Evolutionary conservation across 129 eudicot genomes (phyloP).

Genomic region (Pseudognaphalium luteoalbum): DNA sequence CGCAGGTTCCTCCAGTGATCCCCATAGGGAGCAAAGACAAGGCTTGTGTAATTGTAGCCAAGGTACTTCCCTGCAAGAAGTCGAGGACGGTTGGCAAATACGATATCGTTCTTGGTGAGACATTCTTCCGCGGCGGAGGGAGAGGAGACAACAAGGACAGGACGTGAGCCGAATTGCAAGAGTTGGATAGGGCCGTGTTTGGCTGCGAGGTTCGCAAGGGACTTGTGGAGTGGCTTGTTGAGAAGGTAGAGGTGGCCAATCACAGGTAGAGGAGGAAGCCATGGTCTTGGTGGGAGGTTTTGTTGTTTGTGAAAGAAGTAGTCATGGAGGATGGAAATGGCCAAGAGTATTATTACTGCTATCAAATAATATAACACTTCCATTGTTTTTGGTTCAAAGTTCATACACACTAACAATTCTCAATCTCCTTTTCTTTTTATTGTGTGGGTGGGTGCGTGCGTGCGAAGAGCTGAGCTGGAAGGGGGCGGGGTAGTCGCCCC

Average conservation of each 20-base stretch:
- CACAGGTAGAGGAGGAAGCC: slow-evolving; percentile 36
- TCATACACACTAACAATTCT: too few relatives aligned
- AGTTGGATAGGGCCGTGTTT: slow-evolving; percentile 50
- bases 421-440: too few relatives aligned
- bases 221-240: slow-evolving; percentile 39
- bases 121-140: slow-evolving; percentile 73
- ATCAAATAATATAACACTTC: slow-evolving; percentile 3
- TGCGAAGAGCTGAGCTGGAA: too few relatives aligned
- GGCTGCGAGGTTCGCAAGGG: slow-evolving; percentile 40
- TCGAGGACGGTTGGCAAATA: slow-evolving; percentile 64
- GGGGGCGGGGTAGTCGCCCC: too few relatives aligned
- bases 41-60: slow-evolving; percentile 56
- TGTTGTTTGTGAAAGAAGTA: slow-evolving; percentile 22
- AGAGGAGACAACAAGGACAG: slow-evolving; percentile 52
- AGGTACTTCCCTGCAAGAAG: slow-evolving; percentile 54
- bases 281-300: slow-evolving; percentile 40
- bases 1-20: slow-evolving; percentile 68
- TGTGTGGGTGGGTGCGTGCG: too few relatives aligned
- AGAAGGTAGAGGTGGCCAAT: slow-evolving; percentile 19
- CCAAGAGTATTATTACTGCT: slow-evolving; percentile 11
- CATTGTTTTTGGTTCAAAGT: slow-evolving; percentile 7
- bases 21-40: slow-evolving; percentile 61
- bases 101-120: slow-evolving; percentile 51
- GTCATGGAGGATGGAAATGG: neutral
- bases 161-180: slow-evolving; percentile 62